Evolutionary conservation across 2,329 filamentous ascomycete species (phyloP), one percentile per base, ranked within the genome.

Genomic region (Pseudogymnoascus sp.): DNA sequence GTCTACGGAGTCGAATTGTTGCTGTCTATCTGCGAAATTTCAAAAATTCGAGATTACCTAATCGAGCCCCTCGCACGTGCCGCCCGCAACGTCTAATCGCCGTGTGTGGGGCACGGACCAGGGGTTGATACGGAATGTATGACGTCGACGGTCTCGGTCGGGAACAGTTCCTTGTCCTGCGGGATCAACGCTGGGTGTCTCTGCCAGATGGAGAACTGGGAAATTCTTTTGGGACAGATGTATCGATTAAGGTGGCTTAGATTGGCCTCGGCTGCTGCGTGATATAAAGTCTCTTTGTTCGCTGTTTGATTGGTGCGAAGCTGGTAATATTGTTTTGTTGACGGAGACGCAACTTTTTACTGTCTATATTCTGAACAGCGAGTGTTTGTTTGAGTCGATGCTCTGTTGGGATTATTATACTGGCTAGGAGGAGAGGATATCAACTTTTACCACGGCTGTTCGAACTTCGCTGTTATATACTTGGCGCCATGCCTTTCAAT

Each of bases 401-500:
- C 41, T 24, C 41, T 46, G 12, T 26, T 46, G 41, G 22, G 19
- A 24, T 26, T 46, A 26, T 26, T n/a, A 26, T 11, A 24, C 12
- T 26, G 3, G 12, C 7, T 46, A 46, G 41, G 26, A 59, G 50
- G 14, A 11, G 53, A 11, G 53, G 53, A 33, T 35, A 19, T 37
- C 6, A 6, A 19, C 14, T 33, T 59, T 35, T 6, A 46, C 11
- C 6, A n/a, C 22, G 22, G 26, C 22, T 46, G 41, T 6, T 16
- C 2, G 12, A 46, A 46, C 41, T 14, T 6, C 22, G 2, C 22
- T 46, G 22, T 43, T 46, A 46, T 46, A 46, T 26, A 46, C 6
- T 43, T 31, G 40, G 26, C 61, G 53, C 4, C 33, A 74, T 74
- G 72, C 66, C 68, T 6, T 84, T 95, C 70, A 93, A 90, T 76